Base-by-base conservation (phyloP, 495 filamentous ascomycete species). In the Penicillium samsonianum region DNA sequence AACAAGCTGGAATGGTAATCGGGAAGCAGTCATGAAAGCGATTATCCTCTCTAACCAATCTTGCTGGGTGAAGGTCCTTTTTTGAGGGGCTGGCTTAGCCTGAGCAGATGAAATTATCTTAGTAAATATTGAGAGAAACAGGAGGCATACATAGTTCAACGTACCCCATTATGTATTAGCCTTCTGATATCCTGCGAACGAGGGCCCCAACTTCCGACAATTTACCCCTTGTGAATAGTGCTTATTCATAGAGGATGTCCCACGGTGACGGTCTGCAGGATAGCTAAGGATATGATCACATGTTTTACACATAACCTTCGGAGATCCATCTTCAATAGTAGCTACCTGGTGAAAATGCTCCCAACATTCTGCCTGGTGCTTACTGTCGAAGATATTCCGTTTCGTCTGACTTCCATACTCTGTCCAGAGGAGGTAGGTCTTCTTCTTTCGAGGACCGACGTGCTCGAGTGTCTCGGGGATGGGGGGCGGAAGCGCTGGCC, bases 271-370 rank as follows among this genome's bases (percentile, higher is more conserved):
- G 14, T 57, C 11, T 9, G 23, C 38, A 40, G 33, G 59, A 54
- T 62, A 42, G 25, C 5, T 10, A 14, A 62, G 20, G 19, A 43
- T 44, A 30, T 31, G 19, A 10, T 44, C 31, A 41, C 23, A 63
- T 2, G 1, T n/a, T 43, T 46, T 26, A 30, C 46, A 59, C 46
- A 63, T 63, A 48, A 59, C 60, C 38, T 46, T 37, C 7, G 45
- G 19, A 19, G 30, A 33, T 12, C 50, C 50, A 37, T 17, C 22
- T 28, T 38, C 43, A 47, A 19, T 23, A 35, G 57, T 14, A 17
- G 60, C 55, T 2, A 63, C 45, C 35, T 63, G 44, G 33, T 62
- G 3, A 25, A 54, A 62, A 19, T 58, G 28, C 5, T 46, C 2
- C 59, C 33, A 62, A 50, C 10, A 17, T n/a, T 50, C 42, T 12